Base-by-base conservation (phyloP, 2,329 filamentous ascomycete species). In the Pseudopyricularia cyperi region DNA sequence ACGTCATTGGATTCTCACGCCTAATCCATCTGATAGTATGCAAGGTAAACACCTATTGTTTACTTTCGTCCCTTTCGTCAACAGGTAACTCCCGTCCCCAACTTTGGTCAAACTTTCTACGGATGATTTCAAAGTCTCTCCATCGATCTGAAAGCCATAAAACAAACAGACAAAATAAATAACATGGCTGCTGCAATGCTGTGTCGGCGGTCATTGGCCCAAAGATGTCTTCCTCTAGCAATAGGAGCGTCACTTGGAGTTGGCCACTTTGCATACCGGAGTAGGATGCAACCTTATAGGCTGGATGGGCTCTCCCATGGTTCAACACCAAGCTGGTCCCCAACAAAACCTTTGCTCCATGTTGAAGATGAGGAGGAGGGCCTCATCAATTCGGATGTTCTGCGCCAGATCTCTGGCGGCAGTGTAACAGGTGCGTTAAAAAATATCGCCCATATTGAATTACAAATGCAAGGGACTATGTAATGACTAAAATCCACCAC, bases 391-490 rank as follows among this genome's bases (percentile, higher is more conserved):
- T 59, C 67, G 0, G 66, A 63, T 44, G 57, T 70, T 5, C 67
- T 75, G 50, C 67, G 65, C 52, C 74, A 80, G 62, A 59, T 79
- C n/a, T 77, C 75, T 1, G 69, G 71, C 19, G 76, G 77, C 3
- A 78, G 76, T 56, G 54, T 80, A n/a, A 19, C 14, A 28, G 30
- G 32, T 22, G 22, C 28, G 19, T 52, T 48, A 12, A 7, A 44
- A 12, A 7, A 44, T 24, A 7, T 44, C 19, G 24, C 15, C 17
- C 15, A 7, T 24, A 28, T 24, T 24, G 19, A 12, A 14, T 6
- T 11, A 19, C 15, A 26, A 15, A 15, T 15, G 8, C 6, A 19
- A 7, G 39, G 19, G 12, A 44, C 39, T 6, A 14, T 7, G 19
- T 12, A 47, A 35, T 34, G 28, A 49, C 17, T n/a, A n/a, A n/a